phyloP scores from a whole-genome alignment of 371 early-diverging fungal genomes.

The Mortierella sp. region DNA sequence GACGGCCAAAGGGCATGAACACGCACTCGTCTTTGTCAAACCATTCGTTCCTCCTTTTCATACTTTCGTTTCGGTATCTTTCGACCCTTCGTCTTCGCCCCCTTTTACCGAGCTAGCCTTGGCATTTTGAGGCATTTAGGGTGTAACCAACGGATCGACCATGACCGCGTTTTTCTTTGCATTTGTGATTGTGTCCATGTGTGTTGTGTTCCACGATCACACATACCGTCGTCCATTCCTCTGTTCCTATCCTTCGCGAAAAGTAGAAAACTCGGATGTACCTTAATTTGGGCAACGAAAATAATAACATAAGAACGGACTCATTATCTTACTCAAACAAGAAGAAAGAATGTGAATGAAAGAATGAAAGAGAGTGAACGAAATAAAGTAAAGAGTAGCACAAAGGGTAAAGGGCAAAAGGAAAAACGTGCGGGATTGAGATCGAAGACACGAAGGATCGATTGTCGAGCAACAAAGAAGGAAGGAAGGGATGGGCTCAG shows the following conservation, averaged over 20 bases:
- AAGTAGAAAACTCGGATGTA: neutral
- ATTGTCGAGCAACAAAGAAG: neutral
- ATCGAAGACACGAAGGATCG: neutral
- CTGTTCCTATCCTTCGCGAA: neutral
- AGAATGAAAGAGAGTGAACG: no score
- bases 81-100: no score
- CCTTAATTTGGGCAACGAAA: neutral
- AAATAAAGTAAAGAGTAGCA: neutral
- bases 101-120: no score
- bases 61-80: no score
- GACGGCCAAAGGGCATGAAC: no score
- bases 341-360: neutral
- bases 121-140: no score
- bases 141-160: no score
- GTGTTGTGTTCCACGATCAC: neutral
- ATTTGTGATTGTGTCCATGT: neutral
- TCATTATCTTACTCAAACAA: no score
- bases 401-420: neutral
- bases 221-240: neutral
- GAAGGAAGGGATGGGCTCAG: neutral
- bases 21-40: no score
- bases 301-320: no score
- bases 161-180: no score
- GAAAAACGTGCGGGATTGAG: constrained; percentile 7
- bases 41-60: no score